Evolutionary conservation across 1,284 basidiomycete genomes (phyloP), one percentile per base, ranked within the genome.

Genomic region (Exsudoporus floridanus): DNA sequence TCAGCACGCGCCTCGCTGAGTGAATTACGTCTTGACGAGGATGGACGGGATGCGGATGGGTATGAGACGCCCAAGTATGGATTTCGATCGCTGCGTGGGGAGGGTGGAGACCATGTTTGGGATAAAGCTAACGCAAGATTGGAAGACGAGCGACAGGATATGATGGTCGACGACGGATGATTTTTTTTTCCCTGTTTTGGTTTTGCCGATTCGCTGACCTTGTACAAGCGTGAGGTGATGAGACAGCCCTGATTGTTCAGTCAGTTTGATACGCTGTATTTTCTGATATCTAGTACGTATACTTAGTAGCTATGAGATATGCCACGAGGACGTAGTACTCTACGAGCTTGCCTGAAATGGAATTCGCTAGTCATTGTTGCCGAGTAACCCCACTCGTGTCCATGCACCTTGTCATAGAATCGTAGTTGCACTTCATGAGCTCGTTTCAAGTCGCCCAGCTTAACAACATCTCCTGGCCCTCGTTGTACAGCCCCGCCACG

Each of bases 401-500:
- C 2, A 7, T 16, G 8, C 9, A 5, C 16, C 6, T 30, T 9
- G 9, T 30, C n/a, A n/a, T n/a, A n/a, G 10, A 30, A 13, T 14
- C 30, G 30, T 21, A 18, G 14, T n/a, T 7, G n/a, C 12, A 23
- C 37, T 12, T 23, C 23, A 62, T 62, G 62, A 54, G 10, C 25
- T 42, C 30, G 21, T 27, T 31, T 33, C 35, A 49, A 14, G 12
- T 31, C 30, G 45, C 46, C 19, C 38, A 54, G 6, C 41, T 67
- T 23, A 36, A 54, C 50, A 60, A 70, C 34, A 40, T 70, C 19
- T 61, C 74, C 14, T 84, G 82, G 82, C 81, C 82, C 4, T 81
- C 80, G 4, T 71, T 84, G 25, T 83, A 84, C 59, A 71, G 73
- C 50, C 82, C 80, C 8, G 72, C 71, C 30, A 56, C 74, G n/a